phyloP scores from a whole-genome alignment of 306 rosid species.

The Cucurbita moschata region DNA sequence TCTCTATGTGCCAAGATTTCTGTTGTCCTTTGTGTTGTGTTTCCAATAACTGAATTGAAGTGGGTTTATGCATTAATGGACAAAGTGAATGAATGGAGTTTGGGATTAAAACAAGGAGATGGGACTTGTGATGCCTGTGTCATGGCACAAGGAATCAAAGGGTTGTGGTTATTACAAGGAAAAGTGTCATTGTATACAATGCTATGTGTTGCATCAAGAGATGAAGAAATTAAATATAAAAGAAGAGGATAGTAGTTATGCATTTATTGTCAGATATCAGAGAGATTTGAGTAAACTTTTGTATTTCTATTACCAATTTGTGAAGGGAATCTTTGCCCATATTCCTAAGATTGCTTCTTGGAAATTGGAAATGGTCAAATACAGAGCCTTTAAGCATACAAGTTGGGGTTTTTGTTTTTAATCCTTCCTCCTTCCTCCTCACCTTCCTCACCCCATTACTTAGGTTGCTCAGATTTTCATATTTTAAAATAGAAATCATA shows the following conservation, averaged over 20 bases:
- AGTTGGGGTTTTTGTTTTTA: not conserved
- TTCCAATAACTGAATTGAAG: not conserved
- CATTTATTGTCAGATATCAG: not conserved
- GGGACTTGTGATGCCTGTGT: not conserved
- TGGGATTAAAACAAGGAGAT: not conserved
- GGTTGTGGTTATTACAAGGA: not conserved
- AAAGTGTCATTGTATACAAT: not conserved
- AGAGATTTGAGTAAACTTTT: not conserved
- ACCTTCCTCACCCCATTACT: not conserved
- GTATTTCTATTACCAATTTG: too few species aligned
- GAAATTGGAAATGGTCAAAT: not conserved
- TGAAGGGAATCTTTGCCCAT: not conserved
- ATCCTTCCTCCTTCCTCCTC: not conserved
- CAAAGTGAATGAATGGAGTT: not conserved
- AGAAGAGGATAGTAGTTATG: not conserved
- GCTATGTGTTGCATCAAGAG: not conserved
- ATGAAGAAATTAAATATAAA: too few species aligned
- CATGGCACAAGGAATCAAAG: not conserved
- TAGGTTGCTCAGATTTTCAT: not conserved
- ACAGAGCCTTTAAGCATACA: not conserved
- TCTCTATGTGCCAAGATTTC: not conserved
- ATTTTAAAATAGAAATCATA: too few species aligned
- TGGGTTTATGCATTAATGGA: not conserved
- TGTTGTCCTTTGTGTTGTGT: not conserved
- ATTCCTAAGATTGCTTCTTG: not conserved